A percentile compares a stretch with the other conserved stretches of the same genome.
Conservation (phyloP, 306 rosid genomes). For the Cicer bijugum region DNA sequence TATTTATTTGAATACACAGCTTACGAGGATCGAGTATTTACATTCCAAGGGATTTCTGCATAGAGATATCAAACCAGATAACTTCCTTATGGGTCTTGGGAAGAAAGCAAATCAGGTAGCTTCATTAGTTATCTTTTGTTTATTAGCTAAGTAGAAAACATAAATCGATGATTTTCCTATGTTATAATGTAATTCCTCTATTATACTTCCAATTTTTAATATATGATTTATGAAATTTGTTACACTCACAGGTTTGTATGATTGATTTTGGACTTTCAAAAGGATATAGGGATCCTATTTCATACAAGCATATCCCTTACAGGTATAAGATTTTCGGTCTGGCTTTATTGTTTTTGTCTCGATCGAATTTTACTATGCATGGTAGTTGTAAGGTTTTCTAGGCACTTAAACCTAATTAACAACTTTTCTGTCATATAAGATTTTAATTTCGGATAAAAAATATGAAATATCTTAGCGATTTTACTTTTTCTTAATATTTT, state of each 20-base stretch:
- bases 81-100: conserved; percentile 96
- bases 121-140: conserved; percentile 24
- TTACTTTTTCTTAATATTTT: conserved; percentile 39
- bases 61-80: conserved; percentile 94
- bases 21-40: conserved; percentile 61
- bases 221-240: conserved; percentile 18
- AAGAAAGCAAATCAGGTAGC: conserved; percentile 88
- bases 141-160: neutral
- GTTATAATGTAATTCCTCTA: neutral
- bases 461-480: neutral
- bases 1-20: conserved; percentile 49
- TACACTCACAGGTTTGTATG: conserved; percentile 59
- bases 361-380: conserved; percentile 7
- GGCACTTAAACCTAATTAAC: neutral
- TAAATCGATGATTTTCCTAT: conserved; percentile 8
- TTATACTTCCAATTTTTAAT: conserved; percentile 23
- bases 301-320: conserved; percentile 75
- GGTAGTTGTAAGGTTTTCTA: conserved; percentile 4
- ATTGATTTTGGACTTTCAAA: conserved; percentile 86
- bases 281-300: conserved; percentile 63
- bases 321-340: conserved; percentile 49
- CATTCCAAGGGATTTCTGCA: conserved; percentile 80
- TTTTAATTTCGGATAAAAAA: neutral
- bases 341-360: conserved; percentile 7
- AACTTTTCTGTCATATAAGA: neutral